Percentiles rank a stretch among this genome's conserved stretches.
Conservation (phyloP, 108 stramenopile genomes). For the Pseudonitzschia multiseries region DNA sequence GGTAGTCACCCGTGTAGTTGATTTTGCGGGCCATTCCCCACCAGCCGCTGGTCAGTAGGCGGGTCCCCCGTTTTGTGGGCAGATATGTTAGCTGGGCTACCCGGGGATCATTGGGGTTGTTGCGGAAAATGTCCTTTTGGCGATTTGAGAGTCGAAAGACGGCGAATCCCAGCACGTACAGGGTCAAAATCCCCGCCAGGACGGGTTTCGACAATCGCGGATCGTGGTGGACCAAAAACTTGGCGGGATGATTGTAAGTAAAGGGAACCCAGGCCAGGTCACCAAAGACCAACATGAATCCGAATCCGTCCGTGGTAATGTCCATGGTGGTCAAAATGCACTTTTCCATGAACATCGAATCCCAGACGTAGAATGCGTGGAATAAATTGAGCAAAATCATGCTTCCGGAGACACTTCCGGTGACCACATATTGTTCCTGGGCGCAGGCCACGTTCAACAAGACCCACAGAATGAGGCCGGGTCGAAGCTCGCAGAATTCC, state of each 20-base stretch:
- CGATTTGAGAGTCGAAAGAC: slow-evolving; percentile 93
- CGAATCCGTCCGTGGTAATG: slow-evolving; percentile 99
- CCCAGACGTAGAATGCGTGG: slow-evolving; percentile 97
- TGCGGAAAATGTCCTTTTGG: slow-evolving; percentile 95
- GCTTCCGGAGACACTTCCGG: slow-evolving; percentile 79
- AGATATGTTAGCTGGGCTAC: slow-evolving; percentile 67
- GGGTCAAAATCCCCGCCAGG: slow-evolving; percentile 55
- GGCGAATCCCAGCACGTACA: slow-evolving; percentile 77
- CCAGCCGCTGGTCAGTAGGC: slow-evolving; percentile 92
- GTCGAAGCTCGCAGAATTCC: slow-evolving; percentile 96
- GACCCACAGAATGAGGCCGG: slow-evolving; percentile 94
- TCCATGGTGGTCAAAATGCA: slow-evolving; percentile 99
- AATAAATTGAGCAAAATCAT: slow-evolving; percentile 91
- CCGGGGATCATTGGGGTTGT: slow-evolving; percentile 72
- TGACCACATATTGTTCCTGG: slow-evolving; percentile 72
- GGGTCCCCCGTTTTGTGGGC: slow-evolving; percentile 87
- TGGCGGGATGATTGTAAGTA: slow-evolving; percentile 91
- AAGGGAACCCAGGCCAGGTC: slow-evolving; percentile 99
- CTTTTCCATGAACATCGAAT: slow-evolving; percentile 91
- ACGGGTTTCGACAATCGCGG: slow-evolving; percentile 56
- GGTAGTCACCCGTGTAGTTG: slow-evolving; percentile 98
- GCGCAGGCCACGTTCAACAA: slow-evolving; percentile 84
- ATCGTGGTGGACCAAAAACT: slow-evolving; percentile 91
- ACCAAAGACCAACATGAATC: slow-evolving; percentile 97
- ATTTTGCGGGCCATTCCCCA: slow-evolving; percentile 99